Percentiles rank a stretch among this genome's conserved stretches.
These are phyloP conservation scores for Lactarius indigo DNA, from an alignment of 768 basidiomycete genomes.

Conservation along the genomic window DNA sequence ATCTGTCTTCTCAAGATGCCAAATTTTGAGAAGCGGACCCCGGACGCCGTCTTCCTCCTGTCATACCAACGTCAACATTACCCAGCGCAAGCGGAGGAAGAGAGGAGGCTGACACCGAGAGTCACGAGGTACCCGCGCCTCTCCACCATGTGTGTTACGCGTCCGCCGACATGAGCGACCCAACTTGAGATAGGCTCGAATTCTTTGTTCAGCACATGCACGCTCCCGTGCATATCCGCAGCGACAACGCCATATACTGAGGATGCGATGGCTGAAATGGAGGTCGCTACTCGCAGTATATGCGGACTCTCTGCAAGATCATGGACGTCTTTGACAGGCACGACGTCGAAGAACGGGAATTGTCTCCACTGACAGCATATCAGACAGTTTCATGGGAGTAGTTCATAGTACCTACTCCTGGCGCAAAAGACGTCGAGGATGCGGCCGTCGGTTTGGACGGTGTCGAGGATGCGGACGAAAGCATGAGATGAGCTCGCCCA, in stretches of 20 bases:
- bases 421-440: constrained; percentile 14
- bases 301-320: constrained; percentile 73
- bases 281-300: constrained; percentile 67
- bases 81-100: constrained; percentile 2
- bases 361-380: constrained; percentile 66
- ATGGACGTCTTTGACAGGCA: constrained; percentile 73
- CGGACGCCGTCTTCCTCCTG: constrained; percentile 74
- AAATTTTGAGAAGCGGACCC: constrained; percentile 77
- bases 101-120: constrained; percentile 62
- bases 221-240: constrained; percentile 82
- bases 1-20: constrained; percentile 76
- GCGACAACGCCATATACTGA: constrained; percentile 68
- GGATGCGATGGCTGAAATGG: constrained; percentile 66
- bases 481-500: background rate
- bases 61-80: constrained; percentile 4
- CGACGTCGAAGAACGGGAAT: constrained; percentile 84
- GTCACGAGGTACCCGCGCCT: constrained; percentile 79
- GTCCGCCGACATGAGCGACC: constrained; percentile 74
- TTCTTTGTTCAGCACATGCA: constrained; percentile 71
- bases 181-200: constrained; percentile 72
- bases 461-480: constrained; percentile 1
- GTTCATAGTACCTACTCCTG: constrained; percentile 1
- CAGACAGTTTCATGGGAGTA: background rate
- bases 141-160: constrained; percentile 87
- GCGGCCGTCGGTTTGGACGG: constrained; percentile 8